Base-by-base conservation (phyloP, 768 basidiomycete species). In the Mycena rebaudengoi region DNA sequence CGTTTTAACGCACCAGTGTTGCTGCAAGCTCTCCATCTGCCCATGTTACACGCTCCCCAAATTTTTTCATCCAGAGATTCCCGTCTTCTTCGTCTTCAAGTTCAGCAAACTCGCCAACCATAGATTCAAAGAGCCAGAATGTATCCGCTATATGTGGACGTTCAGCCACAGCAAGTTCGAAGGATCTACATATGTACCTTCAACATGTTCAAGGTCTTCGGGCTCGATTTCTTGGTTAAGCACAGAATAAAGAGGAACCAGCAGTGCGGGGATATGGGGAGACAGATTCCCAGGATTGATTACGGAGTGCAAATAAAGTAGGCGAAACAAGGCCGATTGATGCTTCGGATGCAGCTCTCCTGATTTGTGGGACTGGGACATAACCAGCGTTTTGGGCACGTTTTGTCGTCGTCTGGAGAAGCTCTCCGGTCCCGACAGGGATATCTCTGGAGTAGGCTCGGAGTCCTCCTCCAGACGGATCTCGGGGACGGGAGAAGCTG, bases 121-220 rank as follows among this genome's bases (percentile, higher is more conserved):
- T 80, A 0, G 87, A 84, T 73, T 93, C 91, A 57, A 94, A 90
- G 5, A 93, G 69, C 92, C 92, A 94, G 73, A 94, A 94, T 0
- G 89, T 84, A 69, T 94, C 92, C 2, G 92, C 92, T 67, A 39
- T 40, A 11, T 18, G 21, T 48, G 18, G 32, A 28, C 37, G 30
- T 41, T n/a, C n/a, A 32, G 26, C 14, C 2, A 26, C 3, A 25
- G 33, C 20, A 37, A 37, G 30, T 37, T 13, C 7, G 4, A n/a
- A n/a, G 7, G 35, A 16, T 41, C 16, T 12, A 26, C 18, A 43
- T 7, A 45, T 7, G 16, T 30, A 64, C 66, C 66, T 73, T 94
- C 92, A 5, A 83, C 83, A 72, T 93, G 91, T 0, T 84, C 81
- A 11, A 85, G 72, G 41, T 91, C 89, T 55, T 86, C 83, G 0